Evolutionary conservation across 2,329 filamentous ascomycete species (phyloP), one percentile per base, ranked within the genome.

Genomic region (Dactylellina sp.): DNA sequence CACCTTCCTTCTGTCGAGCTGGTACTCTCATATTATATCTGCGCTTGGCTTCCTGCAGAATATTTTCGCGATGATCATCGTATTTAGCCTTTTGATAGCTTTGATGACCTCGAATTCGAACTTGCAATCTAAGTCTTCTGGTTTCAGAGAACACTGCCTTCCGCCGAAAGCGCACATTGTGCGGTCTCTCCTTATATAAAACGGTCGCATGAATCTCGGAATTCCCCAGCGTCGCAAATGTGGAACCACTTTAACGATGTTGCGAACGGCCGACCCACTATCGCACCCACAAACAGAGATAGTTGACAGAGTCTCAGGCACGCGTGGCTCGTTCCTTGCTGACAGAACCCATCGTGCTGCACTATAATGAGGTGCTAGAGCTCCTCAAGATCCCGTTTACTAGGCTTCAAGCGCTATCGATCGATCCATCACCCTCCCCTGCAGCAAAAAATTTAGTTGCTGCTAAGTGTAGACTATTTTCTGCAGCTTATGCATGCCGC

Each of bases 401-500:
- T 3, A 12, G 37, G 4, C 37, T 40, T 40, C 5, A 40, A 32
- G 28, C 5, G 37, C 37, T 40, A 40, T 4, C 11, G 37, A 40
- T 40, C 37, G 37, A 12, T 5, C 37, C n/a, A 32, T 40, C 37
- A 7, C 6, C 12, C 4, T 40, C 37, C n/a, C 37, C n/a, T 16
- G 37, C 25, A n/a, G 24, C 50, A 22, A 55, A 55, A 32, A 9
- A 40, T 40, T 55, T 40, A 25, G 52, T 46, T 66, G 52, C 42
- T 60, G 24, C 63, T 68, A 66, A 66, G 63, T 52, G 63, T 68
- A 68, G 63, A 42, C 22, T 16, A 18, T 46, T 16, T n/a, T n/a
- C 50, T 56, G 59, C 59, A 62, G 32, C 52, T 66, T 66, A 66
- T 59, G 61, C 61, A 32, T 44, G 63, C 53, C 24, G 63, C 63